phyloP scores from a whole-genome alignment of 139 green algal genomes.

The Pedinophyceae sp. region DNA sequence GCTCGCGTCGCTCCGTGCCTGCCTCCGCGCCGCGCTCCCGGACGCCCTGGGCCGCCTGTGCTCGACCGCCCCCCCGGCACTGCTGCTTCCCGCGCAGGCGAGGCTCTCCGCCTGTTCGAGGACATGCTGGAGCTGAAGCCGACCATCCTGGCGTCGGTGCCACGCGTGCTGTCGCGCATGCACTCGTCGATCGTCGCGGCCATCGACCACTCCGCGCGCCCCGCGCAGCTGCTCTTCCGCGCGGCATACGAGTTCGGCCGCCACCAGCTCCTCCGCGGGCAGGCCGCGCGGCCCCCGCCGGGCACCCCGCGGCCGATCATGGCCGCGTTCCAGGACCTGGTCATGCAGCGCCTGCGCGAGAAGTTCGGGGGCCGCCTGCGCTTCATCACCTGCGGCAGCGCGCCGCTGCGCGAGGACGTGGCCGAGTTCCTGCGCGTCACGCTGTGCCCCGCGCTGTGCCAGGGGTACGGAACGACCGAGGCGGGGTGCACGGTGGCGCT shows the following conservation, averaged over 20 bases:
- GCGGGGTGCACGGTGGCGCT: not conserved
- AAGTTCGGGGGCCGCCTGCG: not conserved
- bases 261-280: too few relatives aligned
- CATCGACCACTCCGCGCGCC: not conserved
- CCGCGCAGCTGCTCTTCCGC: not conserved
- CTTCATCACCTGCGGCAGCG: not conserved
- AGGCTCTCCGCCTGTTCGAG: not conserved
- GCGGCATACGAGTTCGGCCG: not conserved
- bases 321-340: not conserved
- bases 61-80: too few relatives aligned
- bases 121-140: conserved; percentile 26
- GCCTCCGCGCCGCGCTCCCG: too few relatives aligned
- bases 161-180: conserved; percentile 92
- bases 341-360: not conserved
- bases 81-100: too few relatives aligned
- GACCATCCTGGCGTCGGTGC: conserved; percentile 74
- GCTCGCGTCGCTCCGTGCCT: too few relatives aligned
- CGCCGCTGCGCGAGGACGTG: not conserved
- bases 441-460: not conserved
- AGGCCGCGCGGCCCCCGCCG: too few relatives aligned
- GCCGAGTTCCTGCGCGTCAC: not conserved
- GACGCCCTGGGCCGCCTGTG: too few relatives aligned
- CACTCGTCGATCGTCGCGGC: conserved; percentile 24
- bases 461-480: not conserved
- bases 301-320: too few relatives aligned